Evolutionary conservation across 306 rosid species (phyloP).

Genomic region (Ormosia semicastrata): DNA sequence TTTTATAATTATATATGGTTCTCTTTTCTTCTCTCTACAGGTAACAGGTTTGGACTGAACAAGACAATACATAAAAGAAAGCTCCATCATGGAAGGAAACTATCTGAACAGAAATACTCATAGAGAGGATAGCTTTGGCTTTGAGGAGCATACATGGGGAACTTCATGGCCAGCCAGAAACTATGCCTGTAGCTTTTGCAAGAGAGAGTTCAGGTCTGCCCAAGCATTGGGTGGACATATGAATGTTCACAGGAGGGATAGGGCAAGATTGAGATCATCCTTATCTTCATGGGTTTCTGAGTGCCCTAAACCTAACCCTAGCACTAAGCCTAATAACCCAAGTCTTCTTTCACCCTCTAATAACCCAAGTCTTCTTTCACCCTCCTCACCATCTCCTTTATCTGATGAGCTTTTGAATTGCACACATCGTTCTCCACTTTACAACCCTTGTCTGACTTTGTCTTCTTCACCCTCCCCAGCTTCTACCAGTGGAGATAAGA

Average conservation of each 20-base stretch:
- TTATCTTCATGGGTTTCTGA: constrained; percentile 44
- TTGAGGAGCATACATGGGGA: constrained; percentile 49
- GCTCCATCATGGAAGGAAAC: constrained; percentile 64
- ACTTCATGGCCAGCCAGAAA: constrained; percentile 61
- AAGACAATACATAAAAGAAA: background rate
- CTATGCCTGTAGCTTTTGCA: constrained; percentile 75
- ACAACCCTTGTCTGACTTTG: constrained; percentile 31
- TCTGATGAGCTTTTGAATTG: constrained; percentile 27
- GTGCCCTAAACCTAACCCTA: constrained; percentile 39
- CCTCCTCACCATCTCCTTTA: constrained; percentile 22
- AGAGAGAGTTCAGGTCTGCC: constrained; percentile 81
- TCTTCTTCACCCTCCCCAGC: constrained; percentile 39
- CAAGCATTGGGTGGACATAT: constrained; percentile 90
- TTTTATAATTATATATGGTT: background rate
- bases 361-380: constrained; percentile 29
- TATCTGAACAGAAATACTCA: constrained; percentile 39
- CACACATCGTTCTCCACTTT: constrained; percentile 27
- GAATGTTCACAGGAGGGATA: constrained; percentile 92
- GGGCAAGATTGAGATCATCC: constrained; percentile 67
- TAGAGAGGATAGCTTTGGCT: constrained; percentile 30
- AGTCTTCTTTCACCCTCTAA: constrained; percentile 30
- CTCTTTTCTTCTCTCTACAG: constrained; percentile 4
- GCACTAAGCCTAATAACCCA: constrained; percentile 36
- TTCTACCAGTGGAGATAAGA: constrained; percentile 40
- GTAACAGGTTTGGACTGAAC: constrained; percentile 9